Base-by-base conservation (phyloP, 2,329 filamentous ascomycete genomes). In the Colletotrichum orbiculare region DNA sequence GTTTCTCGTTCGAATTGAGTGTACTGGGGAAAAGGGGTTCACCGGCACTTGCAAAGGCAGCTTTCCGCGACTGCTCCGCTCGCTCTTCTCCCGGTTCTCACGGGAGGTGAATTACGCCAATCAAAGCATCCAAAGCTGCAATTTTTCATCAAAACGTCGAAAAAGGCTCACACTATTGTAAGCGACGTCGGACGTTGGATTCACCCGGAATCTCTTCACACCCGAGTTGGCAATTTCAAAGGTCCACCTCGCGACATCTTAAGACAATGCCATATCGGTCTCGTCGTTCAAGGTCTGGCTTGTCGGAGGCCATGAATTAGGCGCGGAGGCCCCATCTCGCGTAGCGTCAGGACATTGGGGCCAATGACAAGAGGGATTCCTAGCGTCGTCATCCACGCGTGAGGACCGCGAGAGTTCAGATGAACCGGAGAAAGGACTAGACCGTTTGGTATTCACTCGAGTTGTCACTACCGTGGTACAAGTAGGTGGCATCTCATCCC, bases 141-240 rank as follows among this genome's bases (percentile, higher is more conserved):
- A 25, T 25, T 25, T 4, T 25, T 25, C 25, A 25, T 25, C 25
- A 25, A 1, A 25, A 25, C 25, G 25, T 1, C 4, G 5, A 25
- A 25, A 25, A 25, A 5, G 1, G 1, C 1, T 25, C 25, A 5
- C 25, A 5, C 25, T 1, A 25, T n/a, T n/a, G 25, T 25, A 4
- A 25, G 1, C 25, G 25, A 25, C 25, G 25, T 25, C 25, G 25
- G 25, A 25, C 25, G 3, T 25, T 25, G 25, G 25, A 25, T 25
- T 25, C 25, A 25, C 1, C 4, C 25, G 25, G 1, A 25, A 25
- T 5, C 25, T 48, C 46, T 48, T 12, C 17, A 13, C 11, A 33
- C 25, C 46, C 46, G 46, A 48, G 13, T 15, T 17, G 45, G 55
- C 46, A 58, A 58, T 58, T 43, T 58, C 55, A 39, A 49, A 33